Percentiles rank a stretch among this genome's conserved stretches.
Evolutionary conservation across 106 monocot species (phyloP).

Genomic region (Alisma plantagoaquatica): DNA sequence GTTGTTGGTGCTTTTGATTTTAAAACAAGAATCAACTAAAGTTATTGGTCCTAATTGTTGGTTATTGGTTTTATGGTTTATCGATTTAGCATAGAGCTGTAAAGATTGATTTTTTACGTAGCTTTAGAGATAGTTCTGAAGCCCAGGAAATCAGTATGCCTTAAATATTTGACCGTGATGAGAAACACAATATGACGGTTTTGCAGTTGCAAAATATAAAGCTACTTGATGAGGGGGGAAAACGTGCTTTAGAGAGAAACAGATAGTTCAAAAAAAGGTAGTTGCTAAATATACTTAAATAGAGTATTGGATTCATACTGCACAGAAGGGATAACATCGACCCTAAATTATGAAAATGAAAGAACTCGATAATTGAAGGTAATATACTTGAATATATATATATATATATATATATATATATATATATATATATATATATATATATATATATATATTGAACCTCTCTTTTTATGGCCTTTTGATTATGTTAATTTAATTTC

Average conservation of each 20-base stretch:
- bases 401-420: not conserved
- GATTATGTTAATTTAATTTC: not conserved
- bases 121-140: no score
- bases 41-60: not conserved
- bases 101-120: no score
- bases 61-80: no score
- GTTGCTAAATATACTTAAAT: not conserved
- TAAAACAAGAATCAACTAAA: not conserved
- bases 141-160: no score
- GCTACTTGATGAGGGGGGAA: no score
- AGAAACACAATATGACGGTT: no score
- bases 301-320: not conserved
- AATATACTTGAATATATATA: not conserved
- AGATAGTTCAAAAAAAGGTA: not conserved
- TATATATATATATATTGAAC: no score
- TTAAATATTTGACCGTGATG: no score
- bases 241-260: no score
- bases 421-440: not conserved
- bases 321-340: not conserved
- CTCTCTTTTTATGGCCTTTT: not conserved
- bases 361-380: not conserved
- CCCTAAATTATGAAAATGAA: not conserved
- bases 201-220: no score
- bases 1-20: not conserved
- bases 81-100: no score